Percentiles rank a stretch among this genome's conserved stretches.
phyloP scores from a whole-genome alignment of 208 protist genomes.

The Trypanosoma avium region DNA sequence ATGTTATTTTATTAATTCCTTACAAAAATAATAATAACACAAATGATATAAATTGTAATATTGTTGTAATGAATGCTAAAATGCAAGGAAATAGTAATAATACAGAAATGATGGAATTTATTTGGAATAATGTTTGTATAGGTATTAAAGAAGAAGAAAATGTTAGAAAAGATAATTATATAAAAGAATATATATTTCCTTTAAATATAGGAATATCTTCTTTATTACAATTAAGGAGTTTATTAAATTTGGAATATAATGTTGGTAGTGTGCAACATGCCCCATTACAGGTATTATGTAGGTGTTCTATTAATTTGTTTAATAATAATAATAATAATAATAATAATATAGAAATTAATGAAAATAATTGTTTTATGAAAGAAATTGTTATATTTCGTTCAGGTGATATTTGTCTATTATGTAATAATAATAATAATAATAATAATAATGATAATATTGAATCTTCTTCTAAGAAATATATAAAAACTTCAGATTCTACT shows the following conservation, averaged over 20 bases:
- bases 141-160: background rate
- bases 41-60: background rate
- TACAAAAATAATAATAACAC: background rate
- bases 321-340: background rate
- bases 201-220: background rate
- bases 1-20: slow-evolving; percentile 3
- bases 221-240: background rate
- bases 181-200: background rate
- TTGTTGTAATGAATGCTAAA: too few species aligned
- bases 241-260: slow-evolving; percentile 10
- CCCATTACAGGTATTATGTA: slow-evolving; percentile 8
- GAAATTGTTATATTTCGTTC: slow-evolving; percentile 23
- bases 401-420: slow-evolving; percentile 25
- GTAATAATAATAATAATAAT: background rate
- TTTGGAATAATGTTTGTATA: too few species aligned
- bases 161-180: background rate
- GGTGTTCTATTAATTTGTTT: background rate
- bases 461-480: too few species aligned
- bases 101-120: too few species aligned
- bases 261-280: slow-evolving; percentile 10
- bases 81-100: too few species aligned
- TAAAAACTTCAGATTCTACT: too few species aligned
- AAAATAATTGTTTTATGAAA: background rate
- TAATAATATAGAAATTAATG: background rate
- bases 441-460: background rate